These are phyloP conservation scores for Plasmodium knowlesi DNA, from an alignment of 169 alveolate genomes.

Conservation along the genomic window DNA sequence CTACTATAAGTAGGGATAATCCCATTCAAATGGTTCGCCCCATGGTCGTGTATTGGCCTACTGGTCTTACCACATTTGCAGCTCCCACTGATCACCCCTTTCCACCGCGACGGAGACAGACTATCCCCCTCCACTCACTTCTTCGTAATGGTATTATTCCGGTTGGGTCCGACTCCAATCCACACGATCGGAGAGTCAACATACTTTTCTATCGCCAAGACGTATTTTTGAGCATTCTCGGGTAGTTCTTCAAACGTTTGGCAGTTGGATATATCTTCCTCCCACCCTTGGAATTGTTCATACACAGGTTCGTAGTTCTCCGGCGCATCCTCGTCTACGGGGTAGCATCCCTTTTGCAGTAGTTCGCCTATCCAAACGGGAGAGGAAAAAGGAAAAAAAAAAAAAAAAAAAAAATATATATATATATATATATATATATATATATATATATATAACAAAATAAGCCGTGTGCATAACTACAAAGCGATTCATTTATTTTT, in stretches of 20 bases:
- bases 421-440: neutral
- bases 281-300: slow-evolving; percentile 91
- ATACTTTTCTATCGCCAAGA: slow-evolving; percentile 86
- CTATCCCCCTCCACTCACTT: slow-evolving; percentile 1
- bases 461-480: neutral
- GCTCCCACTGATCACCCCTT: neutral
- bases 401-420: neutral
- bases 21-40: neutral
- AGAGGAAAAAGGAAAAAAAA: neutral
- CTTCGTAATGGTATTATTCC: slow-evolving; percentile 83
- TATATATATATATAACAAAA: neutral
- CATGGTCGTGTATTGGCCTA: neutral
- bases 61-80: neutral
- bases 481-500: neutral
- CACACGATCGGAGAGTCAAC: slow-evolving; percentile 89
- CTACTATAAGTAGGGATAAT: neutral
- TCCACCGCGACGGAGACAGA: neutral
- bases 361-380: slow-evolving; percentile 71
- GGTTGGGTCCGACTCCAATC: slow-evolving; percentile 93
- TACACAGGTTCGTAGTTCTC: slow-evolving; percentile 90
- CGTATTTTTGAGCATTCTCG: slow-evolving; percentile 86
- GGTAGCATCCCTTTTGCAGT: slow-evolving; percentile 85
- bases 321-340: slow-evolving; percentile 87
- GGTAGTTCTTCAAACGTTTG: slow-evolving; percentile 90
- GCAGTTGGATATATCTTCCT: slow-evolving; percentile 86